Evolutionary conservation across 306 rosid genomes (phyloP), one percentile per base, ranked within the genome.

Genomic region (Amphicarpaea edgeworthii): DNA sequence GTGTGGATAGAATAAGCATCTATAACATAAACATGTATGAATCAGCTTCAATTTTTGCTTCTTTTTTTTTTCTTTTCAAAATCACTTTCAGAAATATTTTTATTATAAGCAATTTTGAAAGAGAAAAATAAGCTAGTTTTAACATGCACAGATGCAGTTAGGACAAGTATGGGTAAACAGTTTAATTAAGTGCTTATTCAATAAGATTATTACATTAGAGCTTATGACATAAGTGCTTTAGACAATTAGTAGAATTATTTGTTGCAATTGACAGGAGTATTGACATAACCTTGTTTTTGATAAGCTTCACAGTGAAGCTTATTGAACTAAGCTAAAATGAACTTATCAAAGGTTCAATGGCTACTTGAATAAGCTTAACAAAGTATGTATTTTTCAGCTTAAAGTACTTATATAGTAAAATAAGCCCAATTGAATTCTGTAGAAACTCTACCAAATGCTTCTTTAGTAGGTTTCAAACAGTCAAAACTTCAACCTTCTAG

Each of bases 401-500:
- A 20, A 50, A 53, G 28, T 8, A 19, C 28, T 19, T 53, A 20
- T 17, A 57, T 57, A 11, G 15, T 59, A 14, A 59, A 26, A 26
- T 59, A 28, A 28, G 17, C 19, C 41, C 17, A 24, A 24, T 12
- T 23, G 12, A 24, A 11, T 12, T 23, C 37, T 3, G 1, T 15
- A 8, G 43, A 60, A 60, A 9, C 67, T n/a, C 45, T 32, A 15
- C 14, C 23, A 14, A 28, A 12, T 14, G 41, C 66, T 15, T 60
- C 1, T 69, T 65, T 43, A 51, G 12, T 53, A 54, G 70, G 55
- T 57, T 77, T 54, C 46, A 28, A 46, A 63, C 63, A 21, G 55
- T 53, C 30, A 43, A 71, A 71, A 45, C 24, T 45, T 82, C 42
- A 63, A 43, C 19, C 40, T 63, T 54, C 43, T 64, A 12, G 40